Evolutionary conservation across 805 yeast genomes (phyloP), one percentile per base, ranked within the genome.

Genomic region (Lipomyces lipofer): DNA sequence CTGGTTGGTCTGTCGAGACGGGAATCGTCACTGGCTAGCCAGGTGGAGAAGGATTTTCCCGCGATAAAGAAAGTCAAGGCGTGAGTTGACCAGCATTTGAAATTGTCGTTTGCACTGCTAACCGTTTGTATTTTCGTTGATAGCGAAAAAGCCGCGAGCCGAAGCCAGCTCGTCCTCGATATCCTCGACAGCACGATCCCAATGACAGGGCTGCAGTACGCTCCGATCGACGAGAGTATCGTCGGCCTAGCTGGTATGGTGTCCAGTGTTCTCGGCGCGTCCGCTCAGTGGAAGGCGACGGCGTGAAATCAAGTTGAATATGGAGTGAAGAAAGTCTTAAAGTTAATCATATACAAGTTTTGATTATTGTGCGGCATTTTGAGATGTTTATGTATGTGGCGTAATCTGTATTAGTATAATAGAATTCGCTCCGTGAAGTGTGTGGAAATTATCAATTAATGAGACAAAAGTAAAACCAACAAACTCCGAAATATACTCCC

Each of bases 241-340:
- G 80, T 89, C 47, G 97, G 95, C 33, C 72, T 84, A 54, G 89
- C 94, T 35, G 98, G 98, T 67, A 78, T 86, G 24, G 72, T 87
- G 55, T 89, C 97, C 29, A 85, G 96, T 36, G 56, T 83, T 46
- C 75, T 89, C 71, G 96, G 96, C 42, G 74, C 89, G 4, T 25
- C 50, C 3, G 45, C 63, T 25, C 66, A 59, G 51, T 64, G 67
- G 67, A 50, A 47, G 44, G 45, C 48, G 17, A 56, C 60, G 17
- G 59, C 56, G 7, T 56, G 44, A 29, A 6, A n/a, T n/a, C n/a
- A n/a, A n/a, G n/a, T n/a, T n/a, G n/a, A n/a, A n/a, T n/a, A n/a
- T n/a, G n/a, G n/a, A n/a, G n/a, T n/a, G n/a, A n/a, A n/a, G n/a
- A n/a, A n/a, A n/a, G n/a, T n/a, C n/a, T n/a, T n/a, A n/a, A n/a